Base-by-base conservation (phyloP, 148 eudicot genomes). In the Chenopodium formosanum region DNA sequence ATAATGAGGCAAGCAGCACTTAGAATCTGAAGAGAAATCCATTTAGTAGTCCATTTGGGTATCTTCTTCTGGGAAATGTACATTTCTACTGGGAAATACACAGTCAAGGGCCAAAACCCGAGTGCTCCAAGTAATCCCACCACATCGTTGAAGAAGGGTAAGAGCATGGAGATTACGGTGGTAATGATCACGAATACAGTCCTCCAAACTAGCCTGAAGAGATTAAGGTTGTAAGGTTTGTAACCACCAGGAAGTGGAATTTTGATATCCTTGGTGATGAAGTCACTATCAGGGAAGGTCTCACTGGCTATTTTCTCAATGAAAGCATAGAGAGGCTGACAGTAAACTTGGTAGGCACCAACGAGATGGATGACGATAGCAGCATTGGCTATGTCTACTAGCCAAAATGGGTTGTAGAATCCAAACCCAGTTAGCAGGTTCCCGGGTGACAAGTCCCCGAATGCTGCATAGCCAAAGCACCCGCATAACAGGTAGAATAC, bases 91-190 rank as follows among this genome's bases (percentile, higher is more conserved):
- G 91, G 91, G 73, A 68, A 85, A 52, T 87, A 89, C 20, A 90
- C 92, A 0, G 92, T 90, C 84, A 90, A 81, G 20, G 90, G 92
- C 92, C 92, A 90, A 75, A 90, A 90, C 70, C 92, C 92, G n/a
- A 90, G 76, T 2, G 90, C 92, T 9, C 92, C 90, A 19, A 90
- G 89, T 23, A 90, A 71, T 5, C 90, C 92, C 62, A 86, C 92
- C 7, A 90, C 92, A 40, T 88, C 89, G 22, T 86, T 90, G 82
- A 90, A 90, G 82, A 89, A 89, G 6, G 92, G 90, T 72, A 89
- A 52, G 60, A 89, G 85, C 92, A 89, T 89, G 22, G 92, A 83
- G 7, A 90, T 86, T 46, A 90, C 81, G 2, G 92, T 90, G 4
- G 89, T 88, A 17, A 82, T 47, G 70, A 88, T 67, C 88, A 90